phyloP scores from a whole-genome alignment of 2,329 filamentous ascomycete species.

The Pseudogymnoascus sp. region DNA sequence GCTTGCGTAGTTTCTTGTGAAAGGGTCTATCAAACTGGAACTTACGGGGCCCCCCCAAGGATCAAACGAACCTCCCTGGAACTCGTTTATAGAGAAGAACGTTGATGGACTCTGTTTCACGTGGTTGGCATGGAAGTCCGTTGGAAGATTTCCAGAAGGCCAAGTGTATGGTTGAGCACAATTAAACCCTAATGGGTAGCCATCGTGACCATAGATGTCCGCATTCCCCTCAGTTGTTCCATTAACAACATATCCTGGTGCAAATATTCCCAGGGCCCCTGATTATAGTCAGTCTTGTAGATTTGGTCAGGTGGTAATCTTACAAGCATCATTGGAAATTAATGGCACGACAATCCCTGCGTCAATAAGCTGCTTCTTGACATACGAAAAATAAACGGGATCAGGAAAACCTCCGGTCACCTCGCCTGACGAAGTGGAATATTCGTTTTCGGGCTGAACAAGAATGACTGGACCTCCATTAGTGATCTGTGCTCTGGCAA shows the following conservation, averaged over 20 bases:
- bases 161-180: conserved; percentile 45
- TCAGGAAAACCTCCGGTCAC: conserved; percentile 53
- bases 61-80: conserved; percentile 65
- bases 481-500: conserved; percentile 72
- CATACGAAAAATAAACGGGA: conserved; percentile 60
- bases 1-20: not conserved
- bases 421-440: conserved; percentile 44
- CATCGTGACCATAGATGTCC: conserved; percentile 33
- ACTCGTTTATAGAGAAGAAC: conserved; percentile 54
- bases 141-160: conserved; percentile 50
- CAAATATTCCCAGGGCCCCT: conserved; percentile 23
- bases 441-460: conserved; percentile 78
- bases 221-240: conserved; percentile 26
- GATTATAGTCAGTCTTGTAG: not conserved
- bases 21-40: not conserved
- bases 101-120: conserved; percentile 55
- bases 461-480: conserved; percentile 75
- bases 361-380: conserved; percentile 59
- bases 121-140: conserved; percentile 47
- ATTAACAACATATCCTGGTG: conserved; percentile 22
- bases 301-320: conserved; percentile 5
- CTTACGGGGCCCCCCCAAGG: conserved; percentile 58
- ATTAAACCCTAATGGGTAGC: conserved; percentile 39
- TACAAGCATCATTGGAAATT: conserved; percentile 63
- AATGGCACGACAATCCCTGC: conserved; percentile 67